Evolutionary conservation across 805 yeast genomes (phyloP), one percentile per base, ranked within the genome.

Genomic region (Spencermartinsiella europaea): DNA sequence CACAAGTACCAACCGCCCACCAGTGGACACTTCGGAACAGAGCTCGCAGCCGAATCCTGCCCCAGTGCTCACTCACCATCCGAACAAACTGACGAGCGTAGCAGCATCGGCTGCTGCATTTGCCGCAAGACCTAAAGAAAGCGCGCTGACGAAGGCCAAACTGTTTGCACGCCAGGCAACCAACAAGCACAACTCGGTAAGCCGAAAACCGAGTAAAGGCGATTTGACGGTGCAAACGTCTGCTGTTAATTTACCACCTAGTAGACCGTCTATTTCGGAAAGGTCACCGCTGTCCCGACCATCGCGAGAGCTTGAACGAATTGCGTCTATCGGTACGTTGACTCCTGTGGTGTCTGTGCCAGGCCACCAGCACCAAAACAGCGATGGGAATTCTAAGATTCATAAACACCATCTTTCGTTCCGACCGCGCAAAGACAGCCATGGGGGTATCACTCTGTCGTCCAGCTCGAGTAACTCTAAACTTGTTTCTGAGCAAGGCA

Each of bases 391-490:
- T 33, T 33, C 31, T 21, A 53, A 53, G 17, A 38, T 55, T 19
- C 59, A 58, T 33, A 60, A 61, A 38, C 70, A 67, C 38, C 73
- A 70, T 36, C 55, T 69, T 10, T 54, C 63, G 25, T 61, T 69
- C 34, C 49, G 69, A n/a, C 50, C 67, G 28, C 53, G 68, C 27
- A 69, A 68, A 45, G 68, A 68, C 16, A 59, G 61, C 40, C 68
- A 69, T 22, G 62, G 68, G 1, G 65, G 66, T 1, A 59, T 61
- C 7, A 62, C 65, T 14, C 60, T 70, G n/a, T 69, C 73, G 21
- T 66, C 72, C 8, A 64, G 69, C 20, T 66, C 71, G 0, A 70
- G 74, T 20, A 71, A 70, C 48, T 71, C 75, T 3, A 64, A 61
- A 36, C 59, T 70, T 22, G 63, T 66, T 7, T 63, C 71, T 16